phyloP scores from a whole-genome alignment of 2,329 filamentous ascomycete species.

The Chaetomiaceae sp. region DNA sequence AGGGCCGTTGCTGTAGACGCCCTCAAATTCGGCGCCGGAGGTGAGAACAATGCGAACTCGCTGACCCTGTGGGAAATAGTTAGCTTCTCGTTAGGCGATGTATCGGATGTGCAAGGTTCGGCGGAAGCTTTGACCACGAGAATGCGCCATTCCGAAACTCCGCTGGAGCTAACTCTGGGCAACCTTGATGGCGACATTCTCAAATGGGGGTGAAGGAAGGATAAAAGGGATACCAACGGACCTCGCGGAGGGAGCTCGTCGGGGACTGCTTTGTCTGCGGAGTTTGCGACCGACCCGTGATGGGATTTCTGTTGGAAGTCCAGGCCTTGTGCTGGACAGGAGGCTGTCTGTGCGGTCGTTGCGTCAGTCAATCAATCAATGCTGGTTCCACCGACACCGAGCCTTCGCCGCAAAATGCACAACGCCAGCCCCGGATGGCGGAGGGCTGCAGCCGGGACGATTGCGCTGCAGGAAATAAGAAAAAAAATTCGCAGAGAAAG shows the following conservation, averaged over 20 bases:
- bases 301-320: constrained; percentile 33
- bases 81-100: background rate
- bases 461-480: background rate
- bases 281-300: constrained; percentile 29
- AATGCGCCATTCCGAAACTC: background rate
- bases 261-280: constrained; percentile 27
- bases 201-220: constrained; percentile 1
- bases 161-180: background rate
- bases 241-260: constrained; percentile 32
- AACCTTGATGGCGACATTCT: background rate
- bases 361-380: constrained; percentile 15
- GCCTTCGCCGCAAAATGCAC: background rate
- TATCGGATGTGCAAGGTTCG: constrained; percentile 11
- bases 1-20: constrained; percentile 30
- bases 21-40: constrained; percentile 31
- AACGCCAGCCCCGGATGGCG: background rate
- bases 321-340: constrained; percentile 31
- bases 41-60: constrained; percentile 30
- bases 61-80: constrained; percentile 29
- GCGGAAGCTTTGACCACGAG: constrained; percentile 5
- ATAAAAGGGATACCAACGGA: constrained; percentile 21
- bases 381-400: background rate
- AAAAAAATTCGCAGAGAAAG: constrained; percentile 4
- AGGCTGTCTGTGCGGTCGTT: constrained; percentile 29
- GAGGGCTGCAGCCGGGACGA: constrained; percentile 2